A percentile compares a stretch with the other conserved stretches of the same genome.
Conservation (phyloP, 805 yeast species). For the Metschnikowia bowlesiae region DNA sequence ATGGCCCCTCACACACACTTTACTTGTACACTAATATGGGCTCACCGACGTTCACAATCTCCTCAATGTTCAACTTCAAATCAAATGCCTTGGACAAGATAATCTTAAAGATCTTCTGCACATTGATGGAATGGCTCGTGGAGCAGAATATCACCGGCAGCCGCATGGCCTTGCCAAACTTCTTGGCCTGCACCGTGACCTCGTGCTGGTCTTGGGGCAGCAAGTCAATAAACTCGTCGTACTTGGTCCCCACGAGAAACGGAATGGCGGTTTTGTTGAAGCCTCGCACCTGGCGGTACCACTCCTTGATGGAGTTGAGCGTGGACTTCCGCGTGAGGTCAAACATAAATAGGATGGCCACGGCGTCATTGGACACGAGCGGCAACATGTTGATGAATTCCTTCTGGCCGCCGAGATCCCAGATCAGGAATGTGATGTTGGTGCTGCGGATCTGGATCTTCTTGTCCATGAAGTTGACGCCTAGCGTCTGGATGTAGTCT, state of each 20-base stretch:
- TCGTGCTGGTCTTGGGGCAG: conserved; percentile 78
- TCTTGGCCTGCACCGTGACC: conserved; percentile 74
- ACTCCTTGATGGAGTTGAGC: conserved; percentile 81
- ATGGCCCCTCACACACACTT: neutral
- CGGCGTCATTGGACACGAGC: conserved; percentile 85
- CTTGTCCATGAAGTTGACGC: conserved; percentile 93
- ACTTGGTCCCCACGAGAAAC: conserved; percentile 87
- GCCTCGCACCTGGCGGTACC: conserved; percentile 91
- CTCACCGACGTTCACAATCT: conserved; percentile 82
- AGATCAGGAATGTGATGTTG: conserved; percentile 82
- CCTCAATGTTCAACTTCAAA: conserved; percentile 75
- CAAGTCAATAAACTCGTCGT: conserved; percentile 78
- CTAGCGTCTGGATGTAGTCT: conserved; percentile 87
- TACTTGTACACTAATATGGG: conserved; percentile 71
- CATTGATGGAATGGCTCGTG: conserved; percentile 85
- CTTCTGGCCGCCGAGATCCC: conserved; percentile 96
- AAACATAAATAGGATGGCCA: conserved; percentile 82
- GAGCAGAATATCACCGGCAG: conserved; percentile 84
- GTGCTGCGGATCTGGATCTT: conserved; percentile 79
- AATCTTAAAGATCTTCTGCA: conserved; percentile 89
- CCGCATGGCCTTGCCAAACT: conserved; percentile 85
- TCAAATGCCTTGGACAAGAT: conserved; percentile 89
- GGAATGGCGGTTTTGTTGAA: conserved; percentile 90
- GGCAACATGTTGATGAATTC: conserved; percentile 96
- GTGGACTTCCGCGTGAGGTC: conserved; percentile 86